Percentiles rank a stretch among this genome's conserved stretches.
Evolutionary conservation across 1,284 basidiomycete genomes (phyloP).

Genomic region (Hemileia vastatrix): DNA sequence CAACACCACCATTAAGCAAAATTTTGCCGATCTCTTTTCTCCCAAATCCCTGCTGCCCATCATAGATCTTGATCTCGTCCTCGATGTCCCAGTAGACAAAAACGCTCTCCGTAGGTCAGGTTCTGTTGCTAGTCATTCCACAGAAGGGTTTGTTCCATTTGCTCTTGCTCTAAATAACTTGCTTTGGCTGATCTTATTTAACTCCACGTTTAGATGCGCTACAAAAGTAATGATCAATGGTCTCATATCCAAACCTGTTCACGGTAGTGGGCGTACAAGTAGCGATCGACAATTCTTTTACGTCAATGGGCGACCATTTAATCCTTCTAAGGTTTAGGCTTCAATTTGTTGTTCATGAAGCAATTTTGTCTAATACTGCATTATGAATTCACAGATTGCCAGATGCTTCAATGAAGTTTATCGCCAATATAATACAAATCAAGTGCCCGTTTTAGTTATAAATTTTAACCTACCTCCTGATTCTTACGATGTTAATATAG

Average conservation of each 20-base stretch:
- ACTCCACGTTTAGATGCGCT: not conserved
- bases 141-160: conserved; percentile 17
- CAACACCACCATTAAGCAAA: conserved; percentile 53
- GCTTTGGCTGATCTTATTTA: not conserved
- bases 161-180: not conserved
- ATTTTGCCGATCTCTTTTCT: conserved; percentile 74
- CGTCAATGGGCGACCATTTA: conserved; percentile 84
- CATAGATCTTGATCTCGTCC: conserved; percentile 60
- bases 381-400: conserved; percentile 53
- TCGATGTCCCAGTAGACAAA: conserved; percentile 60
- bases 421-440: conserved; percentile 67
- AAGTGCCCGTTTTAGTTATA: conserved; percentile 71
- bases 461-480: conserved; percentile 73
- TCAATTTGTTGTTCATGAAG: not conserved
- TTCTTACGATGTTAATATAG: conserved; percentile 87
- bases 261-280: conserved; percentile 62
- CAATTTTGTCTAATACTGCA: not conserved
- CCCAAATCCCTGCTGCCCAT: conserved; percentile 66
- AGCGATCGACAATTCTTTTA: conserved; percentile 88
- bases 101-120: conserved; percentile 32
- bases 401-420: conserved; percentile 84
- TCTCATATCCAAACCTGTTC: conserved; percentile 64
- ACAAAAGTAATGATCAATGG: conserved; percentile 56
- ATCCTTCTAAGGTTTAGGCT: conserved; percentile 54
- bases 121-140: conserved; percentile 11